These are phyloP conservation scores for Suillus brevipes DNA, from an alignment of 768 basidiomycete genomes.

Conservation along the genomic window DNA sequence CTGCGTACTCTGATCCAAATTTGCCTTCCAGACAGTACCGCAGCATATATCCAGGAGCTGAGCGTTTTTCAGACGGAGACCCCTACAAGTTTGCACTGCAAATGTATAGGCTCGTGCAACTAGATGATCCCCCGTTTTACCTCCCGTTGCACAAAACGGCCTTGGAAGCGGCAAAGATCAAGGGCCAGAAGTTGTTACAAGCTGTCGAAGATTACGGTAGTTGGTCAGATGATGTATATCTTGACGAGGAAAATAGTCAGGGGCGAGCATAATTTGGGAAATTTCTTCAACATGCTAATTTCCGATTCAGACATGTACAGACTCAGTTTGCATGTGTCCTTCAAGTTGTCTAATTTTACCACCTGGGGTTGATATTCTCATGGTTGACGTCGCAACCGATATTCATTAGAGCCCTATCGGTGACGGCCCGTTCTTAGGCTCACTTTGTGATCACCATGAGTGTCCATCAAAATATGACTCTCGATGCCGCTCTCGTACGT, in stretches of 20 bases:
- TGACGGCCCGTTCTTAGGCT: neutral
- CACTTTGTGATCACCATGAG: neutral
- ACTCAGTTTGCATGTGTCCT: neutral
- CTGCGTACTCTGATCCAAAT: conserved; percentile 19
- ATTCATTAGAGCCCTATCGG: neutral
- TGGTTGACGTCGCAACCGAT: neutral
- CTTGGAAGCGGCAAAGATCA: conserved; percentile 22
- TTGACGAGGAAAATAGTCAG: conserved; percentile 5
- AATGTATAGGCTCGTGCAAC: conserved; percentile 19
- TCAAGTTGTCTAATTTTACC: neutral
- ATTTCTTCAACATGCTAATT: neutral
- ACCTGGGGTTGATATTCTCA: neutral
- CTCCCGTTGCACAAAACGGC: conserved; percentile 26
- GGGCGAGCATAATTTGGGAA: neutral
- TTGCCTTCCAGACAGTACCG: conserved; percentile 19
- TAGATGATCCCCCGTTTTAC: conserved; percentile 28
- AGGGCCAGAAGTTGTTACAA: conserved; percentile 22
- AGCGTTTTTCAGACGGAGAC: conserved; percentile 18
- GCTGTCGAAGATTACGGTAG: conserved; percentile 27
- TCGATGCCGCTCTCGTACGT: too few relatives aligned
- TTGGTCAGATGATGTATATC: conserved; percentile 31
- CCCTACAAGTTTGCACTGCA: conserved; percentile 23
- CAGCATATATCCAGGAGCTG: conserved; percentile 14
- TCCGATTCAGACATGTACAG: neutral
- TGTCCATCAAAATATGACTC: neutral